Base-by-base conservation (phyloP, 257 asterid species). In the Primulina tabacum region DNA sequence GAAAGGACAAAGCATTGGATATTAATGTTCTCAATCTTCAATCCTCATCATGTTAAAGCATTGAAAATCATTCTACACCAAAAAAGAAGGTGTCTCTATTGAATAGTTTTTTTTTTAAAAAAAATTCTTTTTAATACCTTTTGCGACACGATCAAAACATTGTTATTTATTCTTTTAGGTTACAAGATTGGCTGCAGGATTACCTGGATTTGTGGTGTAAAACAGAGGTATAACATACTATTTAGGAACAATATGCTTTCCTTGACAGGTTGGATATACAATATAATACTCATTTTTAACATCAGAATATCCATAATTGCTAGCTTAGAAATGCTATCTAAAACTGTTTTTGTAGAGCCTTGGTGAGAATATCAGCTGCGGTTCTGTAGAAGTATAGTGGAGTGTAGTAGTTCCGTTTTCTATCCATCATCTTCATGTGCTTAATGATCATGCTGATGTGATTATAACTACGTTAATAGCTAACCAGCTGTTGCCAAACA, bases 1-100 rank as follows among this genome's bases (percentile, higher is more conserved):
- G 96, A 89, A 65, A 83, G 77, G 74, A 86, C 84, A 68, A 78
- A 67, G 68, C 98, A 85, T 72, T 92, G 98, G 98, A 81, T 83
- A 78, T 73, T 73, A 69, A 71, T 89, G 72, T 86, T 83, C 75
- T 88, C 95, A 26, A 85, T 79, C 75, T 88, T 89, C 71, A 75
- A 82, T 73, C 93, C 84, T 64, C 83, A 79, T 76, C 96, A 92
- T 76, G 76, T 81, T 32, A 92, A 87, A 82, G 87, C 88, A 66
- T 75, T 92, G 80, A 86, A 77, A 76, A 71, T 75, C 52, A 85
- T 92, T 81, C 84, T 92, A 38, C 82, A 84, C 70, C 96, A 89
- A 72, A 92, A 89, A 76, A 76, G 87, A 74, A 92, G 98, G 98
- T 92, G 72, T 16, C 47, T 71, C 33, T 2, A 8, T 70, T 26